These are phyloP conservation scores for Echeveria elegans DNA, from an alignment of 164 flowering plant genomes.

Conservation along the genomic window DNA sequence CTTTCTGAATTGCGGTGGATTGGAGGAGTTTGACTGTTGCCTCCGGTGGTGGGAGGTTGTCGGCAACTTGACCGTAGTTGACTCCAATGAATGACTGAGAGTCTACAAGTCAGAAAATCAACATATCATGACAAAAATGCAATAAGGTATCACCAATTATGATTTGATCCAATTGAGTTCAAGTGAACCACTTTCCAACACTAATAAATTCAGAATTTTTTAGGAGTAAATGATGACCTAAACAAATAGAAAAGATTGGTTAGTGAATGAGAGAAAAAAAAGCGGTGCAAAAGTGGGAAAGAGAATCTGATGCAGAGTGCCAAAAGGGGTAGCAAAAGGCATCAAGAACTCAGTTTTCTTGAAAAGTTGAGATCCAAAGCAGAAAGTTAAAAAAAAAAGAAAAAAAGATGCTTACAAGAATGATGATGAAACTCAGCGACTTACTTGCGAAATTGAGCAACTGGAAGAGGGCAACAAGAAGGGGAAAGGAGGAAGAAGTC, in stretches of 20 bases:
- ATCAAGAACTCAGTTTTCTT: background rate
- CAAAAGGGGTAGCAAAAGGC: background rate
- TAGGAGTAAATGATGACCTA: background rate
- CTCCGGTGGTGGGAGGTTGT: slow-evolving; percentile 45
- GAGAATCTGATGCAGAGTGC: slow-evolving; percentile 1
- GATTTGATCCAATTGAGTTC: too few relatives aligned
- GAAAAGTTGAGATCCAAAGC: background rate
- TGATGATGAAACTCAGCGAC: background rate
- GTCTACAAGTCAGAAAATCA: slow-evolving; percentile 14
- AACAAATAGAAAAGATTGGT: background rate
- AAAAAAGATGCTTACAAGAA: background rate
- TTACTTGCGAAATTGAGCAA: slow-evolving; percentile 1
- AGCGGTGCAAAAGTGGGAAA: background rate
- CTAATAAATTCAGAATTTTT: too few relatives aligned
- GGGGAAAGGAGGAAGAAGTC: background rate
- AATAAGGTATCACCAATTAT: too few relatives aligned
- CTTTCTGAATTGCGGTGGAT: slow-evolving; percentile 35
- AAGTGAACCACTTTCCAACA: background rate
- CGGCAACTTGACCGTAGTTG: slow-evolving; percentile 44
- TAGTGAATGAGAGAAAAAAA: too few relatives aligned
- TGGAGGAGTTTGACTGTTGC: slow-evolving; percentile 41
- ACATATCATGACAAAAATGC: background rate
- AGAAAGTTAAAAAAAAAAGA: too few relatives aligned
- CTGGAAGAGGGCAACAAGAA: background rate
- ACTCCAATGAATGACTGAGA: slow-evolving; percentile 39